Base-by-base conservation (phyloP, 2,329 filamentous ascomycete species). In the Pleoardoris graminearum region DNA sequence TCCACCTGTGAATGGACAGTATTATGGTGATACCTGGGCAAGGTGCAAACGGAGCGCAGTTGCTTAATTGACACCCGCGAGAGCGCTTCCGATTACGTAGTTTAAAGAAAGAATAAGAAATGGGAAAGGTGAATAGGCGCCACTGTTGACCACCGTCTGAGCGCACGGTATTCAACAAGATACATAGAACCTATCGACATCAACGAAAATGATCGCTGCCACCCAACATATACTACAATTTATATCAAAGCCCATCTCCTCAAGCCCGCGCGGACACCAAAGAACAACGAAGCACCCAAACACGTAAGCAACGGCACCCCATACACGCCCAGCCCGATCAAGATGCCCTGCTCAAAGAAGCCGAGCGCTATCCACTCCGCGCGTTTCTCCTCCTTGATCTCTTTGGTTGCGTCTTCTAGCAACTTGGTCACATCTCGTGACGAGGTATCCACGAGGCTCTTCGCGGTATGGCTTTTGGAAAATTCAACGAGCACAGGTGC, bases 301-400 rank as follows among this genome's bases (percentile, higher is more conserved):
- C 65, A 67, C 7, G 61, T 55, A 41, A 71, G n/a, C 5, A 71
- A 11, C 12, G 69, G 69, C 19, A 70, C 53, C 6, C 64, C 68
- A 46, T 63, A 70, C 16, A 76, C 27, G 0, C 70, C 70, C 42
- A 75, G 48, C 2, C 73, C 74, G 22, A 74, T 67, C 27, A 60
- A 68, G 51, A 57, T 70, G 44, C 57, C 73, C 58, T 62, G 71
- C 62, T 57, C 67, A 25, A 69, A 69, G 36, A 61, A 68, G 0
- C 66, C 67, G 38, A 64, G 56, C 1, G 67, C 63, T 35, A 68
- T 66, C 52, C 57, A 65, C 14, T 71, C 66, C 16, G 69, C 57
- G 10, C 73, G 62, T 57, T 74, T 75, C 53, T 61, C 62, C 42
- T 65, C 62, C 21, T 64, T 58, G 22, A 71, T 70, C 50, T 69